Base-by-base conservation (phyloP, 129 eudicot species). In the Artemisia tridentata region DNA sequence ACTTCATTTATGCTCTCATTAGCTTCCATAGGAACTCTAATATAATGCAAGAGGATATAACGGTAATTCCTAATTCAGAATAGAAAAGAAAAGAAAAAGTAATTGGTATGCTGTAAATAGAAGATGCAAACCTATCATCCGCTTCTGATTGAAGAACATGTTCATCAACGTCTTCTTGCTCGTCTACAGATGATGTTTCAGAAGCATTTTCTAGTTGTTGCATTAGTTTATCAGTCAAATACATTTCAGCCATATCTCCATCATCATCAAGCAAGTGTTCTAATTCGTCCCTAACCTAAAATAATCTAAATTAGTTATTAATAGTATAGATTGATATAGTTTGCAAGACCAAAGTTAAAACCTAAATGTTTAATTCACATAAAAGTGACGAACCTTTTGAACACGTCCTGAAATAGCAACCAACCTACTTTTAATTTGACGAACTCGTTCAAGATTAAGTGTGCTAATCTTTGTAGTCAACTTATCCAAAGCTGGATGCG, bases 221-320 rank as follows among this genome's bases (percentile, higher is more conserved):
- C 43, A 72, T 69, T 63, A 85, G 23, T 70, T 92, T 92, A 13
- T 95, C 97, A 29, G 99, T 95, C 31, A 95, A 83, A 75, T 95
- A 90, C 99, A 95, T 95, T 78, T 95, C 99, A 29, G 99, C 99
- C 97, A 90, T 90, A 82, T 95, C 97, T 49, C 86, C 97, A 74
- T 95, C 97, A 75, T 95, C 99, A 56, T 90, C 96, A 34, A 92
- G 89, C 72, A 92, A 80, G 67, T 92, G 89, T 74, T 92, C 98
- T 57, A 92, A 71, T 43, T 88, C 98, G 63, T 92, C 98, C 80
- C 98, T 83, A 57, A 88, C 98, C 76, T 54, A 48, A 71, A 43
- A 38, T 38, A 65, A 78, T 78, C 63, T 70, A 54, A 69, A 52
- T 38, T 38, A 7, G 45, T 38, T 38, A 38, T 38, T 38, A 38